Base-by-base conservation (phyloP, 164 flowering plant genomes). In the Amborella trichopoda region DNA sequence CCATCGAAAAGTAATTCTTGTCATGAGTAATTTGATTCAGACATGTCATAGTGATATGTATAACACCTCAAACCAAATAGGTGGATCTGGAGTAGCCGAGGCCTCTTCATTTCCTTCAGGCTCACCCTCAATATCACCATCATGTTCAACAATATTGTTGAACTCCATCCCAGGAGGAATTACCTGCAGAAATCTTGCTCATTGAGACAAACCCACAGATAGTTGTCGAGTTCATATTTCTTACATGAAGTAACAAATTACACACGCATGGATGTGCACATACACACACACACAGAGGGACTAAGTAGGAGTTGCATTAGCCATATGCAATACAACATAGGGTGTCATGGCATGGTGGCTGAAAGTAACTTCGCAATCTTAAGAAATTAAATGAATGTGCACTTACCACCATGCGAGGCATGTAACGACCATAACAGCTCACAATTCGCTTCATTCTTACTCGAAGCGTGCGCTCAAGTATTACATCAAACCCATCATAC, bases 101-200 rank as follows among this genome's bases (percentile, higher is more conserved):
- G 72, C 74, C 24, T 88, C 95, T 44, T 80, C 95, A 63, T 61
- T 76, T 49, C 79, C 90, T 67, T 78, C 95, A 40, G 62, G 23
- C 39, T 85, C 99, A 37, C 83, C 83, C 61, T 93, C 97, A 53
- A 73, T 40, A 56, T 93, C 98, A 60, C 75, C 93, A 55, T 80
- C 95, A 52, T 70, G 84, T 23, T 81, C 81, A 69, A 71, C 70
- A 61, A 88, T 83, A 61, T 93, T 83, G 63, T 81, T 74, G 61
- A 93, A 93, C 58, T 88, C 99, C 97, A 93, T 93, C 25, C 97
- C 97, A 52, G 97, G 97, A 59, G 99, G 93, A 67, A 93, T 93
- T 61, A 76, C 58, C 99, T 93, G 72, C 49, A 66, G 14, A 61
- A n/a, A n/a, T n/a, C n/a, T n/a, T n/a, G n/a, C 5, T 26, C 3